Evolutionary conservation across 306 rosid genomes (phyloP).

Genomic region (Acmispon strigosus): DNA sequence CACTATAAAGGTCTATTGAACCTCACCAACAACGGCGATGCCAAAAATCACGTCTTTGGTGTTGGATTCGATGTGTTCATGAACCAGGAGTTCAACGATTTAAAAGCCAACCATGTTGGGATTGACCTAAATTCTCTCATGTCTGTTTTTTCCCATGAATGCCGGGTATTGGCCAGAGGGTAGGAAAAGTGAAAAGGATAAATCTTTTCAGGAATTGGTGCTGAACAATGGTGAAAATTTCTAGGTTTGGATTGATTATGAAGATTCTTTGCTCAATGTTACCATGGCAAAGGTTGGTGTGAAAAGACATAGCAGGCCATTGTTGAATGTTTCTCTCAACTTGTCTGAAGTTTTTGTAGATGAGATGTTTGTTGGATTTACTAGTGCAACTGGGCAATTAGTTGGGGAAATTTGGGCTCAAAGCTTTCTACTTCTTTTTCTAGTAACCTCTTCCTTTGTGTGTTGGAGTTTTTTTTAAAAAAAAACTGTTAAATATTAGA

Average conservation of each 20-base stretch:
- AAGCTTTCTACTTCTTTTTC: too few species aligned
- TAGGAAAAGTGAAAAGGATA: neutral
- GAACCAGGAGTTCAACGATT: slow-evolving; percentile 69
- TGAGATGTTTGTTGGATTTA: slow-evolving; percentile 80
- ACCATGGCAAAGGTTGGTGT: slow-evolving; percentile 57
- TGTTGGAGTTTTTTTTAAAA: too few species aligned
- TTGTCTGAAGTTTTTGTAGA: slow-evolving; percentile 57
- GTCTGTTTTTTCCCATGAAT: slow-evolving; percentile 30
- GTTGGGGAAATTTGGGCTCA: too few species aligned
- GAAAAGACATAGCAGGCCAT: slow-evolving; percentile 39
- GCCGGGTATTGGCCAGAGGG: slow-evolving; percentile 63
- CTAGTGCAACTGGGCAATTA: slow-evolving; percentile 68
- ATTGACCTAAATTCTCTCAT: slow-evolving; percentile 59
- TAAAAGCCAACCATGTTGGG: slow-evolving; percentile 69
- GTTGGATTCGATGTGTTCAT: slow-evolving; percentile 72
- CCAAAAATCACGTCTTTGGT: slow-evolving; percentile 53
- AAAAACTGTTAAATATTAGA: too few species aligned
- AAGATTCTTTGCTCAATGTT: slow-evolving; percentile 48
- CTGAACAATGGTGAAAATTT: slow-evolving; percentile 67
- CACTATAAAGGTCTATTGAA: slow-evolving; percentile 78
- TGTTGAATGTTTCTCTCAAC: slow-evolving; percentile 41
- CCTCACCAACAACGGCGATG: slow-evolving; percentile 37
- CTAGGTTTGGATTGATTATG: slow-evolving; percentile 84
- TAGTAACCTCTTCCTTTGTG: too few species aligned
- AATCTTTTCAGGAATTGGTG: slow-evolving; percentile 34